Evolutionary conservation across 2,329 filamentous ascomycete species (phyloP).

Genomic region (Alternaria sp.): DNA sequence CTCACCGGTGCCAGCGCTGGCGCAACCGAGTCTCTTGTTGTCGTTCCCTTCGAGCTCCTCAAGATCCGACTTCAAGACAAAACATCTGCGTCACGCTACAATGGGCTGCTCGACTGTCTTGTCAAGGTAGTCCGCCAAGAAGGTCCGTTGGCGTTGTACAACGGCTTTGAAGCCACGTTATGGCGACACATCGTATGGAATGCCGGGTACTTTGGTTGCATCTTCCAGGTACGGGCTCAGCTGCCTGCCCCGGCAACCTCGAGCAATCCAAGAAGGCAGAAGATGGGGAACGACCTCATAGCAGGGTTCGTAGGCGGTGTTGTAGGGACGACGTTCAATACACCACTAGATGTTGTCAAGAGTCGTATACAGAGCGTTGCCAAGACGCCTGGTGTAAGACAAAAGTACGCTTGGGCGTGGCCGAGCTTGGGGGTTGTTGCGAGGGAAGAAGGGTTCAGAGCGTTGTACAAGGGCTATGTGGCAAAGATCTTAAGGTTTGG

Average conservation of each 20-base stretch:
- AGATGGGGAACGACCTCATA: slow-evolving; percentile 35
- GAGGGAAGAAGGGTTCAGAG: slow-evolving; percentile 35
- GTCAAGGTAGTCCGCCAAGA: slow-evolving; percentile 36
- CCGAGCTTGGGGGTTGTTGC: slow-evolving; percentile 34
- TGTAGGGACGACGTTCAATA: slow-evolving; percentile 40
- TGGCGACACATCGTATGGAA: slow-evolving; percentile 45
- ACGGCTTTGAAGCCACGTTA: slow-evolving; percentile 41
- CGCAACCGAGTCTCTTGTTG: slow-evolving; percentile 39
- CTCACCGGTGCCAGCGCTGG: slow-evolving; percentile 40
- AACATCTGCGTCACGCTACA: slow-evolving; percentile 35
- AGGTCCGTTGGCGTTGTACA: slow-evolving; percentile 36
- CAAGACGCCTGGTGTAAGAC: slow-evolving; percentile 28
- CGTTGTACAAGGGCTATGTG: slow-evolving; percentile 41
- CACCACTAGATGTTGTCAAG: slow-evolving; percentile 42
- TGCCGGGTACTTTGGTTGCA: slow-evolving; percentile 42
- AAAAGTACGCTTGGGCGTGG: slow-evolving; percentile 41
- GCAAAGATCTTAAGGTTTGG: slow-evolving; percentile 42
- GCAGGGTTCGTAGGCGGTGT: slow-evolving; percentile 41
- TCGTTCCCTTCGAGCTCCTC: slow-evolving; percentile 40
- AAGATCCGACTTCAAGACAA: slow-evolving; percentile 42
- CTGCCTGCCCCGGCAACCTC: slow-evolving; percentile 22
- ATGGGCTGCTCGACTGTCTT: slow-evolving; percentile 34
- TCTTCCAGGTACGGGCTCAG: slow-evolving; percentile 37
- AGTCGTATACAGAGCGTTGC: slow-evolving; percentile 43
- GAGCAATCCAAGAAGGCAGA: slow-evolving; percentile 27